Base-by-base conservation (phyloP, 306 rosid species). In the Vicia villosa region DNA sequence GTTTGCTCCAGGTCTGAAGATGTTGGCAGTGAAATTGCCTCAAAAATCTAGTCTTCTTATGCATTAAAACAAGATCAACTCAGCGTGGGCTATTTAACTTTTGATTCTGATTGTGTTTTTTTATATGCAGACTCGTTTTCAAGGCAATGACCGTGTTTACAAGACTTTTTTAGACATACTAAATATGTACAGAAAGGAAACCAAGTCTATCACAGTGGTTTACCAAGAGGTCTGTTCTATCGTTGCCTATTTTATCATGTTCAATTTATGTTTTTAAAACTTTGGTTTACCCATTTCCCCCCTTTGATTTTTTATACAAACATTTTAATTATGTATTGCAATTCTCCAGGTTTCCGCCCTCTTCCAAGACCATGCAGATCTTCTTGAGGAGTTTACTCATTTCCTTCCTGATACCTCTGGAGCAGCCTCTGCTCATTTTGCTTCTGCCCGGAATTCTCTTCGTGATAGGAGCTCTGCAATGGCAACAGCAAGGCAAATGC, bases 131-230 rank as follows among this genome's bases (percentile, higher is more conserved):
- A 75, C 82, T 34, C 88, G 99, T 65, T 95, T 95, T 80, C 96
- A 87, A 70, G 92, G 95, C 5, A 88, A 95, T 76, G 97, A 95
- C 63, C 94, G 45, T 61, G 99, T 95, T 56, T 95, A 91, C 56
- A 95, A 95, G 82, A 81, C 97, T 10, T 91, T 95, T 82, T 77
- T 95, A 62, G 99, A 91, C 82, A 89, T 95, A 84, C 79, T 95
- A 81, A 95, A 91, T 72, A 86, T 91, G 99, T 95, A 95, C 84
- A 87, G 97, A 82, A 95, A 84, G 82, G 96, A 91, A 82, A 87
- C 75, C 75, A 95, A 95, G 85, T 77, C 97, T 60, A 91, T 91
- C 77, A 55, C 72, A 3, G 97, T 87, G 74, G 99, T 89, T 70
- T 87, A 89, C 79, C 79, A 77, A 78, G 99, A 95, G 97, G 99